Evolutionary conservation across 2,329 filamentous ascomycete species (phyloP), one percentile per base, ranked within the genome.

Genomic region (Scytalidium lignicola): DNA sequence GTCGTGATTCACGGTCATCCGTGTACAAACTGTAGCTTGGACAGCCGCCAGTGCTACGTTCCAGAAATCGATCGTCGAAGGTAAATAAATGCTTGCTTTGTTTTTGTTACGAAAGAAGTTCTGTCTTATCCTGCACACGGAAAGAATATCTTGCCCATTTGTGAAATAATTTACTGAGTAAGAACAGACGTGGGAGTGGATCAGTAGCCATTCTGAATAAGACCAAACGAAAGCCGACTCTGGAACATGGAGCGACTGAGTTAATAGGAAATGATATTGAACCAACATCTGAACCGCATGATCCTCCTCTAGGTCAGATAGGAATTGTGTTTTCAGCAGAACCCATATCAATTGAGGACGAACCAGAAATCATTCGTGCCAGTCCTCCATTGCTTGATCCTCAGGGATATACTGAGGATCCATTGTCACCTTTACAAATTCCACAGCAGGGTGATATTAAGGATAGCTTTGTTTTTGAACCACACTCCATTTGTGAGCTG

Each of bases 1-100:
- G 32, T 51, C 18, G 28, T 46, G 26, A 23, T 29, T 13, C 39
- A 51, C 28, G 51, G 51, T 23, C 22, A 41, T 15, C 51, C 51
- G 8, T 53, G 51, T 46, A 41, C 43, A 4, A 53, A 53, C 51
- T 53, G 51, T 20, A 43, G 39, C 70, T 37, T 37, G 15, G 32
- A 37, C 15, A 37, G 15, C 15, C 32, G 32, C 8, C 12, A 8
- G 7, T 37, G 32, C 15, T 37, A 15, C 15, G 15, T 37, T 13
- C 32, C 32, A n/a, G 12, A 37, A 13, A 37, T n/a, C 15, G 32
- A 37, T 37, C 32, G 32, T n/a, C 7, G 32, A 37, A 37, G 32
- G 32, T 37, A 37, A 28, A 28, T 28, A 37, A 15, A 37, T 17
- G 32, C 12, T 4, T 17, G 4, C n/a, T 37, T n/a, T n/a, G 15